phyloP scores from a whole-genome alignment of 225 moss, liverwort and hornwort genomes.

The Marchantia polymorpha region DNA sequence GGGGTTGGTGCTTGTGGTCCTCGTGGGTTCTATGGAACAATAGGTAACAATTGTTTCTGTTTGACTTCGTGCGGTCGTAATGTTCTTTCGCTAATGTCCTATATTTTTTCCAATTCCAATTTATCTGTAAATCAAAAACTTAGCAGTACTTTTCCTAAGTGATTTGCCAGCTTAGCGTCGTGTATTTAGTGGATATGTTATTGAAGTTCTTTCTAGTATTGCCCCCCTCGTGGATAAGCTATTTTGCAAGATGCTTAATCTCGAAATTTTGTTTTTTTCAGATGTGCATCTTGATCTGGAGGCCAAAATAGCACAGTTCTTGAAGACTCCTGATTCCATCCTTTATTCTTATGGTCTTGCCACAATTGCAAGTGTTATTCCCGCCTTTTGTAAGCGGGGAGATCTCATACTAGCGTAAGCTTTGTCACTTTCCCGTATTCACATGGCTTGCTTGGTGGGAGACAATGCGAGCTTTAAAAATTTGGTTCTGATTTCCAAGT shows the following conservation, averaged over 20 bases:
- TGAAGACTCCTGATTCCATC: slow-evolving; percentile 85
- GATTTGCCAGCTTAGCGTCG: not conserved
- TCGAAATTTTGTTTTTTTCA: slow-evolving; percentile 18
- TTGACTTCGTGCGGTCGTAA: not conserved
- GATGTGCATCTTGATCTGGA: slow-evolving; percentile 99
- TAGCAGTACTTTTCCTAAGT: not conserved
- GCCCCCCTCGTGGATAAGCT: not conserved
- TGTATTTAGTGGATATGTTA: not conserved
- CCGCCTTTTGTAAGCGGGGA: slow-evolving; percentile 94
- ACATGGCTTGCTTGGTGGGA: not conserved
- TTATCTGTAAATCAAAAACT: not conserved
- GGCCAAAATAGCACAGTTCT: slow-evolving; percentile 74
- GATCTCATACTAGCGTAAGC: slow-evolving; percentile 89
- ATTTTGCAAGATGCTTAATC: not conserved
- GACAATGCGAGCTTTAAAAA: not conserved
- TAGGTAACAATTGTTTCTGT: slow-evolving; percentile 46
- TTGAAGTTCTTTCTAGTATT: not conserved
- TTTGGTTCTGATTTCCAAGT: not conserved
- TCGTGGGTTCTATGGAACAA: slow-evolving; percentile 95
- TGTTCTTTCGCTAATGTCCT: not conserved
- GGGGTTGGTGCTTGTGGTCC: slow-evolving; percentile 99
- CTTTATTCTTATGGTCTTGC: slow-evolving; percentile 93
- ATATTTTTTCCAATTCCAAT: not conserved
- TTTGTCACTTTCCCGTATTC: not conserved
- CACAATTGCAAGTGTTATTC: slow-evolving; percentile 87